Conservation (phyloP, 2,329 filamentous ascomycete species). For the Penicillium crustosum region DNA sequence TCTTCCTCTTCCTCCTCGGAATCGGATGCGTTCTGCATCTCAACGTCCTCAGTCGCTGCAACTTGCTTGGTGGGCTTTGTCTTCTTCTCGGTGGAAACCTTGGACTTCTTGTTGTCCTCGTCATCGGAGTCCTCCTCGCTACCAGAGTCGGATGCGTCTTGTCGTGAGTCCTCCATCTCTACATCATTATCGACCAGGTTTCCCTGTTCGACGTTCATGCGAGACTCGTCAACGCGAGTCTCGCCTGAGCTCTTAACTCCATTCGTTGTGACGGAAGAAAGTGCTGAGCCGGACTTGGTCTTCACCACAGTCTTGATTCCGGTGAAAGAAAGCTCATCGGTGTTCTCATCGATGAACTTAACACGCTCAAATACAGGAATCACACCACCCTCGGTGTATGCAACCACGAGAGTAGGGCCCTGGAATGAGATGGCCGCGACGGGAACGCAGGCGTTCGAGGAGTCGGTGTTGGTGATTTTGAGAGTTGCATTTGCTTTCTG, state of each 20-base stretch:
- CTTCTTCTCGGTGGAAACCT: slow-evolving; percentile 21
- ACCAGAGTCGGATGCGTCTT: slow-evolving; percentile 29
- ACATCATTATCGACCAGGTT: slow-evolving; percentile 47
- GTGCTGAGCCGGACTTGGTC: slow-evolving; percentile 43
- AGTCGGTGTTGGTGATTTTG: slow-evolving; percentile 46
- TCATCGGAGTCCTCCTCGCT: slow-evolving; percentile 32
- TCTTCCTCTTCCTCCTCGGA: slow-evolving; percentile 38
- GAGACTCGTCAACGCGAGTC: slow-evolving; percentile 58
- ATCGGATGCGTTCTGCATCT: slow-evolving; percentile 39
- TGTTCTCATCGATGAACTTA: slow-evolving; percentile 47
- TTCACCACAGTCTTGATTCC: slow-evolving; percentile 48
- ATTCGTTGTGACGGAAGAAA: slow-evolving; percentile 53
- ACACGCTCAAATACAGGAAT: slow-evolving; percentile 52
- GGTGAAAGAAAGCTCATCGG: slow-evolving; percentile 45
- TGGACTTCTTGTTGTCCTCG: slow-evolving; percentile 21
- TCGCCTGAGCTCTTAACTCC: slow-evolving; percentile 53
- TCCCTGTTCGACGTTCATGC: slow-evolving; percentile 53
- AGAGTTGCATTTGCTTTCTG: slow-evolving; percentile 47
- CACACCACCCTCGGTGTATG: slow-evolving; percentile 52
- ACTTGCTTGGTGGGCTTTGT: slow-evolving; percentile 21
- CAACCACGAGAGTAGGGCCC: slow-evolving; percentile 48
- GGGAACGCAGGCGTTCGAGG: slow-evolving; percentile 40
- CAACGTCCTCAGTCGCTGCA: slow-evolving; percentile 40
- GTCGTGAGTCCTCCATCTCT: slow-evolving; percentile 34
- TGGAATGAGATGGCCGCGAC: slow-evolving; percentile 48